phyloP scores from a whole-genome alignment of 805 yeast genomes.

The Millerago galiae region DNA sequence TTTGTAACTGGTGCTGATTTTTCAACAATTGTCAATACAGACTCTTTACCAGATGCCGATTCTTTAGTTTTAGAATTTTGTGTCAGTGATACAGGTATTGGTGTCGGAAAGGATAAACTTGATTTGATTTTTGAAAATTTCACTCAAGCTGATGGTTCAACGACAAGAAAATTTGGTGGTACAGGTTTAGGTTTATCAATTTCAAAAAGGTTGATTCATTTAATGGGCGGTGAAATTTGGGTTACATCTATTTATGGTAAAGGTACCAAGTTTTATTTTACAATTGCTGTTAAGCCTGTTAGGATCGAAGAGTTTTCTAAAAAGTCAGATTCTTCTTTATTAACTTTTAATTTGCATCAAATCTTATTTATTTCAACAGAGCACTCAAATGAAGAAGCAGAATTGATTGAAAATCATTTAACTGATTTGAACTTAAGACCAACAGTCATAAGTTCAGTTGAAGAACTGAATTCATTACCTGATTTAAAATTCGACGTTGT shows the following conservation, averaged over 20 bases:
- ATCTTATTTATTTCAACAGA: slow-evolving; percentile 65
- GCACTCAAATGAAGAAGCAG: slow-evolving; percentile 44
- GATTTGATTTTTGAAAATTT: slow-evolving; percentile 82
- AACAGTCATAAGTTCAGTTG: slow-evolving; percentile 48
- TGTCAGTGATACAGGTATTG: slow-evolving; percentile 87
- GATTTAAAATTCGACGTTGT: slow-evolving; percentile 60
- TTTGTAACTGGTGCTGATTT: slow-evolving; percentile 21
- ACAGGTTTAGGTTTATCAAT: slow-evolving; percentile 88
- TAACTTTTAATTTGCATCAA: slow-evolving; percentile 66
- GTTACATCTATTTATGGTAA: slow-evolving; percentile 72
- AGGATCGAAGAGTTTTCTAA: slow-evolving; percentile 38
- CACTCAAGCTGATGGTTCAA: slow-evolving; percentile 91
- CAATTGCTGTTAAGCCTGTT: slow-evolving; percentile 71
- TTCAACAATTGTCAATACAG: slow-evolving; percentile 31
- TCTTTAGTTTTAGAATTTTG: slow-evolving; percentile 65
- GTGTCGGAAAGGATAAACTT: slow-evolving; percentile 75
- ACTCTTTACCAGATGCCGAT: slow-evolving; percentile 60
- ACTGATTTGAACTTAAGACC: slow-evolving; percentile 54
- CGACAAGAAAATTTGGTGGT: slow-evolving; percentile 88
- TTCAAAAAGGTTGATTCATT: slow-evolving; percentile 77
- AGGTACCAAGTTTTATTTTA: slow-evolving; percentile 80
- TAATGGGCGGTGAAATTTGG: slow-evolving; percentile 94
- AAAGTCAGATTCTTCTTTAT: slow-evolving; percentile 59
- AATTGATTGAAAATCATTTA: slow-evolving; percentile 45
- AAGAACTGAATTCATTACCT: slow-evolving; percentile 42